A percentile compares a stretch with the other conserved stretches of the same genome.
Evolutionary conservation across 306 rosid species (phyloP).

Genomic region (Quercus robur): DNA sequence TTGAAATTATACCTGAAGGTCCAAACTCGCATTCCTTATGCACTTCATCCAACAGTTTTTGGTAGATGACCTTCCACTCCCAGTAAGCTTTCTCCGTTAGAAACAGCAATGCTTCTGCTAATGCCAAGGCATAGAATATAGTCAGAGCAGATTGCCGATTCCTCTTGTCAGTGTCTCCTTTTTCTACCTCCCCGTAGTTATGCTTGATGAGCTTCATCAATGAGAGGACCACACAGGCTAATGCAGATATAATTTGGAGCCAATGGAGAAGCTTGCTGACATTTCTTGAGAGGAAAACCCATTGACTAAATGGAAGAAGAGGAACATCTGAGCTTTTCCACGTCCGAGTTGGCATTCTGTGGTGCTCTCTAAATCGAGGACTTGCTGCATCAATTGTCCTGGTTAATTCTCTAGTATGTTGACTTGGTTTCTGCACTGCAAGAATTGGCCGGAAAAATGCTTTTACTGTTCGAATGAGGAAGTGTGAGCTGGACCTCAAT

Average conservation of each 20-base stretch:
- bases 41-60: constrained; percentile 68
- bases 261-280: constrained; percentile 84
- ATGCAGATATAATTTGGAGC: constrained; percentile 92
- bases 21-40: constrained; percentile 70
- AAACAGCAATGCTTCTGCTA: constrained; percentile 86
- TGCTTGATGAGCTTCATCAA: constrained; percentile 54
- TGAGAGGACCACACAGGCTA: constrained; percentile 77
- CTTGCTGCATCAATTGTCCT: constrained; percentile 13
- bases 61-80: constrained; percentile 71
- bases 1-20: constrained; percentile 57
- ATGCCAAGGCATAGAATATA: constrained; percentile 77
- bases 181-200: constrained; percentile 65
- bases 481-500: constrained; percentile 47
- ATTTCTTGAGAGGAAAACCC: constrained; percentile 67
- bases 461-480: constrained; percentile 33
- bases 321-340: constrained; percentile 89
- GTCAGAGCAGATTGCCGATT: constrained; percentile 66
- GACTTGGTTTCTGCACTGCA: constrained; percentile 21
- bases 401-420: constrained; percentile 24
- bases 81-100: constrained; percentile 75
- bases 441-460: constrained; percentile 42
- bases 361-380: constrained; percentile 17
- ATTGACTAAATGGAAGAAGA: constrained; percentile 60
- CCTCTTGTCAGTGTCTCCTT: constrained; percentile 81
- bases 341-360: constrained; percentile 53